Evolutionary conservation across 1,284 basidiomycete species (phyloP).

Genomic region (Sphaerobolus stellatus): DNA sequence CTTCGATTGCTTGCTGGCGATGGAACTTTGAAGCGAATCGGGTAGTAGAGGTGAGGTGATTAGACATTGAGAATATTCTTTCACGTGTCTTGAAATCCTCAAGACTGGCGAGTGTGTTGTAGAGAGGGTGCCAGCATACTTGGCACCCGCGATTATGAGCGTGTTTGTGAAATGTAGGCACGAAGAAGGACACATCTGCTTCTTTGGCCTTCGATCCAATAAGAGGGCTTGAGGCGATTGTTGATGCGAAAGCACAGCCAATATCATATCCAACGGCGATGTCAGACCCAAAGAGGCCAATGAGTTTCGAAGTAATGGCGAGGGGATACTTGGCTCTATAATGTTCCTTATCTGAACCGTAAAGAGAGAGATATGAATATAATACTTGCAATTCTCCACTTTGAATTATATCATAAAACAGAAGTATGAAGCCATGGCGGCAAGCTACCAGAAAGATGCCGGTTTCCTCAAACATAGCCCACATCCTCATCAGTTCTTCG

Average conservation of each 20-base stretch:
- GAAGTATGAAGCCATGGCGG: not conserved
- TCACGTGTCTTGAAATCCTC: constrained; percentile 36
- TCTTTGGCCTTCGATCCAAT: constrained; percentile 17
- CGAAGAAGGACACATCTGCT: constrained; percentile 14
- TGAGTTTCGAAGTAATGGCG: not conserved
- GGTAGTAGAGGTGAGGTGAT: constrained; percentile 25
- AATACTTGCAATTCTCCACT: constrained; percentile 7
- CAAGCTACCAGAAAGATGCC: not conserved
- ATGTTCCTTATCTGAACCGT: not conserved
- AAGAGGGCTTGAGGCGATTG: constrained; percentile 22
- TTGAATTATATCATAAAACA: constrained; percentile 4
- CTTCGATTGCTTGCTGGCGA: constrained; percentile 25
- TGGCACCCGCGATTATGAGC: constrained; percentile 36
- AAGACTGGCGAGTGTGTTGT: constrained; percentile 30
- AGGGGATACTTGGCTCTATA: constrained; percentile 14
- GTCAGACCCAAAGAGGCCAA: not conserved
- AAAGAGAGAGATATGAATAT: not conserved
- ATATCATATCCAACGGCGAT: constrained; percentile 9
- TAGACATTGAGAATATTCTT: constrained; percentile 32
- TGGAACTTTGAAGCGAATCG: constrained; percentile 26
- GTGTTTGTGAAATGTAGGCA: constrained; percentile 35
- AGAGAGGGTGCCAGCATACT: constrained; percentile 28
- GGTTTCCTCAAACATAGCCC: constrained; percentile 7
- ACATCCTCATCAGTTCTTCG: constrained; percentile 3
- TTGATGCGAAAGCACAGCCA: constrained; percentile 28